Conservation (phyloP, 495 filamentous ascomycete genomes). For the Stereocaulon alpinum region DNA sequence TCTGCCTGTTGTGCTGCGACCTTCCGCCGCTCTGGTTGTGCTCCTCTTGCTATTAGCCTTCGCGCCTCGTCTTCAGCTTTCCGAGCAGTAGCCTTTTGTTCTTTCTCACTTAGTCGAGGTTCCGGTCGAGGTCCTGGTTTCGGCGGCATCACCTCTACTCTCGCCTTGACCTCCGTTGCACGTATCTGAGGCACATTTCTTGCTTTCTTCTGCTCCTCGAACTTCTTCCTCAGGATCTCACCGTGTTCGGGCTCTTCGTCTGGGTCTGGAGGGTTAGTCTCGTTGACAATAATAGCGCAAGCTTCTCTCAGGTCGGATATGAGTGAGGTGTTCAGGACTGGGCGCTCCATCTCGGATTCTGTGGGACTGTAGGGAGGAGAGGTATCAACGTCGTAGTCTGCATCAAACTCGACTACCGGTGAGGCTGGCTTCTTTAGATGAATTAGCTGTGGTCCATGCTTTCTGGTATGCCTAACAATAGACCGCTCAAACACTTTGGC, state of each 20-base stretch:
- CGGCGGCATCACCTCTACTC: conserved; percentile 10
- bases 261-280: conserved; percentile 21
- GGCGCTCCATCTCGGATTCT: conserved; percentile 22
- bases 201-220: conserved; percentile 16
- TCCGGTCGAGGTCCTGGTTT: conserved; percentile 4
- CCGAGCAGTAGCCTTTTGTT: conserved; percentile 1
- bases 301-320: conserved; percentile 18
- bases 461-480: neutral
- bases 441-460: conserved; percentile 7
- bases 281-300: conserved; percentile 22
- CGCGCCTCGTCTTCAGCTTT: conserved; percentile 3
- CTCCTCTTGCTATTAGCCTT: conserved; percentile 4
- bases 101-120: conserved; percentile 8
- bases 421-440: conserved; percentile 12
- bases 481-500: neutral
- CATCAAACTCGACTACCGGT: conserved; percentile 6
- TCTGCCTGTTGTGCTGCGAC: conserved; percentile 1
- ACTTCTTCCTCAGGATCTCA: conserved; percentile 18
- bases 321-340: conserved; percentile 7
- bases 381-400: conserved; percentile 20
- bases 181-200: conserved; percentile 11
- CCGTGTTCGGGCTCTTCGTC: conserved; percentile 22
- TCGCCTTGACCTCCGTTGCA: conserved; percentile 10
- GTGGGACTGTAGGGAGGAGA: conserved; percentile 25
- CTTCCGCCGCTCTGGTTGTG: conserved; percentile 7